Conservation (phyloP, 192 early-diverging fungal species). For the Coemansia sp. region DNA sequence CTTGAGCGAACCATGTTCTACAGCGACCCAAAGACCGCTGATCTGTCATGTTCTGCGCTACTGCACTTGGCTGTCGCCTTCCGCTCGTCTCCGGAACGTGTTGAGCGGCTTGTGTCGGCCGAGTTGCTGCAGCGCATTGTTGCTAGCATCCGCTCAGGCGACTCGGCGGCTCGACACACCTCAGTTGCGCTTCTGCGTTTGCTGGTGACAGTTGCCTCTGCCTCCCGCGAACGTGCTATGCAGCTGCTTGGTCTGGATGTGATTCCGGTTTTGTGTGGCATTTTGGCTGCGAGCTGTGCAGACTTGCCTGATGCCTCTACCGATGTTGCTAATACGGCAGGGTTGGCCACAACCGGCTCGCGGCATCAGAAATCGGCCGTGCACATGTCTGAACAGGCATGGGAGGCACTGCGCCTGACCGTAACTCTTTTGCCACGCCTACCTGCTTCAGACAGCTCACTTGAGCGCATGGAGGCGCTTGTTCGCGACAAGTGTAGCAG, state of each 20-base stretch:
- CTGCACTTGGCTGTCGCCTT: constrained; percentile 64
- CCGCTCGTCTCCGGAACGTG: constrained; percentile 48
- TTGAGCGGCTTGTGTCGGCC: constrained; percentile 61
- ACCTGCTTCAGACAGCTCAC: constrained; percentile 3
- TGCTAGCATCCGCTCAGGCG: constrained; percentile 53
- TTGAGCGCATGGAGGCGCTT: constrained; percentile 3
- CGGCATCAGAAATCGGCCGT: neutral
- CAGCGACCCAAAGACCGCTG: constrained; percentile 70
- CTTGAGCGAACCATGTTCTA: constrained; percentile 68
- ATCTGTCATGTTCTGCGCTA: constrained; percentile 64
- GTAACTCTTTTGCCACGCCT: constrained; percentile 23
- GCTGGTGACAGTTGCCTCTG: constrained; percentile 11
- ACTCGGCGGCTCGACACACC: constrained; percentile 21
- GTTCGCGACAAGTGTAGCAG: neutral
- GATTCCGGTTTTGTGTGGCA: constrained; percentile 9
- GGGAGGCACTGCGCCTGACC: constrained; percentile 32
- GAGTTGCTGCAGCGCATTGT: constrained; percentile 59
- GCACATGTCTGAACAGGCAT: constrained; percentile 22
- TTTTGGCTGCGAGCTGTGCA: neutral
- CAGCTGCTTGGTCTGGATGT: constrained; percentile 22
- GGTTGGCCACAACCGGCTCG: neutral
- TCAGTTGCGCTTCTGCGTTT: constrained; percentile 18
- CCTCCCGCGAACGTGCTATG: constrained; percentile 17
- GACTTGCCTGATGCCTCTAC: neutral
- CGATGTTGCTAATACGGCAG: neutral